A percentile compares a stretch with the other conserved stretches of the same genome.
phyloP scores from a whole-genome alignment of 805 yeast species.

The Pichia pseudocactophila region DNA sequence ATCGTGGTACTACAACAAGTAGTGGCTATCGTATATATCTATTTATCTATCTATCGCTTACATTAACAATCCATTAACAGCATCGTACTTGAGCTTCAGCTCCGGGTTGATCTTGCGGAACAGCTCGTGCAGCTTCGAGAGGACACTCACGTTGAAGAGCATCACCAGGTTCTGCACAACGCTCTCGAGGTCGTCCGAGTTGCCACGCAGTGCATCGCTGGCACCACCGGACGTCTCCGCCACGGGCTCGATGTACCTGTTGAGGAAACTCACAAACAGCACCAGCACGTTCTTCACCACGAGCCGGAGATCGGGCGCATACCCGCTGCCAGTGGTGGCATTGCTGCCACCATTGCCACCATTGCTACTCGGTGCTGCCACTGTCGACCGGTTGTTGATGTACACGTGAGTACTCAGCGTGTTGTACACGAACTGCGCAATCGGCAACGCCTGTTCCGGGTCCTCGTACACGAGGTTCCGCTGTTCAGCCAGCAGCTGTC shows the following conservation, averaged over 20 bases:
- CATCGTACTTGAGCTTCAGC: too few species aligned
- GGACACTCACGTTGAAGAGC: constrained; percentile 22
- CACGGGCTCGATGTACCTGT: constrained; percentile 6
- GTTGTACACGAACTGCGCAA: constrained; percentile 1
- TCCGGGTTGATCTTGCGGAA: constrained; percentile 19
- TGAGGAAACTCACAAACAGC: constrained; percentile 19
- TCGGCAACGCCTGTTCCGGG: too few species aligned
- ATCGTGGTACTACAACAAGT: constrained; percentile 8
- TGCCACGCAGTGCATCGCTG: neutral
- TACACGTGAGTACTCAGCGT: constrained; percentile 21
- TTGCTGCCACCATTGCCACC: constrained; percentile 5
- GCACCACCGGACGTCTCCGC: neutral
- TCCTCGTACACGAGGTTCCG: neutral
- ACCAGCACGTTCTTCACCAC: constrained; percentile 24
- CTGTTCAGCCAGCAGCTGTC: constrained; percentile 17
- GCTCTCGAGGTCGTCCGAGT: too few species aligned
- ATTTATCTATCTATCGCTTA: constrained; percentile 1
- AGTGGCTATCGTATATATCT: constrained; percentile 3
- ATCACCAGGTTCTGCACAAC: constrained; percentile 12
- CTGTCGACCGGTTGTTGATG: constrained; percentile 17
- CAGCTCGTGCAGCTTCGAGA: constrained; percentile 23
- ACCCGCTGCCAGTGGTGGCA: constrained; percentile 9
- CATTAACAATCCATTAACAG: too few species aligned
- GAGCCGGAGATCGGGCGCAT: constrained; percentile 23
- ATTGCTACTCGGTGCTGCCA: too few species aligned